phyloP scores from a whole-genome alignment of 2,329 filamentous ascomycete species.

The Clonostachys solani region DNA sequence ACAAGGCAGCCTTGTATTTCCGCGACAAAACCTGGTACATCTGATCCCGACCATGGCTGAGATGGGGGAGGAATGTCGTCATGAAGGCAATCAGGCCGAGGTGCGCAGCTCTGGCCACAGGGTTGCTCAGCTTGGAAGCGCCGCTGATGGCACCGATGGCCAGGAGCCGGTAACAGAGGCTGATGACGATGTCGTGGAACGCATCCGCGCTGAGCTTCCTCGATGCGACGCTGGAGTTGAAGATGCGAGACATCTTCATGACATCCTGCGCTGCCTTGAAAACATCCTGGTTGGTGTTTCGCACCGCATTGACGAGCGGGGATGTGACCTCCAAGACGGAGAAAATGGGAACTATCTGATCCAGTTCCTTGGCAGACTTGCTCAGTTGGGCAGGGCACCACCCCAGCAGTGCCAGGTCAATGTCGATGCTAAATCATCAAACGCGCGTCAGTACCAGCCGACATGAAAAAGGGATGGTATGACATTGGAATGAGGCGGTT shows the following conservation, averaged over 20 bases:
- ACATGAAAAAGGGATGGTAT: neutral
- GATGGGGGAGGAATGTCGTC: conserved; percentile 10
- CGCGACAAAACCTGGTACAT: conserved; percentile 4
- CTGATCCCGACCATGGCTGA: conserved; percentile 2
- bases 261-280: neutral
- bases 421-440: conserved; percentile 3
- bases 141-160: conserved; percentile 6
- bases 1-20: conserved; percentile 3
- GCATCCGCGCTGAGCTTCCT: conserved; percentile 8
- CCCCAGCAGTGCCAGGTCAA: conserved; percentile 4
- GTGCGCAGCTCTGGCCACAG: conserved; percentile 12
- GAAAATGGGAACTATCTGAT: conserved; percentile 3
- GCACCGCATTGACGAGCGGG: conserved; percentile 3
- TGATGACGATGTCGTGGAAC: conserved; percentile 16
- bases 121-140: neutral
- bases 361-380: conserved; percentile 1
- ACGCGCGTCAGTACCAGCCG: neutral
- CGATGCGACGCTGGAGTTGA: conserved; percentile 2
- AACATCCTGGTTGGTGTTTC: conserved; percentile 2
- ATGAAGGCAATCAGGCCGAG: conserved; percentile 17
- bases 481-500: neutral
- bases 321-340: conserved; percentile 3
- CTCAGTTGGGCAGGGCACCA: neutral
- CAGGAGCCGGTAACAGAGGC: conserved; percentile 16
- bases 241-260: conserved; percentile 3